Conservation (phyloP, 2,329 filamentous ascomycete species). For the Cercospora sojina region DNA sequence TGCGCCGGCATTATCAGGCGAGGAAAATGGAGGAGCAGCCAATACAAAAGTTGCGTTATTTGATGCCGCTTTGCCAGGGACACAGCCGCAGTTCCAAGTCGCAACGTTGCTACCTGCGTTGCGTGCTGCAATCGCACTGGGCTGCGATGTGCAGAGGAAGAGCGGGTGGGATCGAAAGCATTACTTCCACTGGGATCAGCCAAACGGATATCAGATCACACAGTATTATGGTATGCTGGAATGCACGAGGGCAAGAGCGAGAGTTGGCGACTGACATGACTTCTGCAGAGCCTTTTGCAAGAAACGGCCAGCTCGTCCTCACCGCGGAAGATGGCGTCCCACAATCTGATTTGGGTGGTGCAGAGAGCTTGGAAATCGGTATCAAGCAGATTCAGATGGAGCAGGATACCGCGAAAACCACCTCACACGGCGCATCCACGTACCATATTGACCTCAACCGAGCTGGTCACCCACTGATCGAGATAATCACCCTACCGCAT, state of each 20-base stretch:
- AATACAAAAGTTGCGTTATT: conserved; percentile 89
- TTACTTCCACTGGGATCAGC: conserved; percentile 99
- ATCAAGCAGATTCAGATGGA: conserved; percentile 97
- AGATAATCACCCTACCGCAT: conserved; percentile 89
- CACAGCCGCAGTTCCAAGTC: conserved; percentile 79
- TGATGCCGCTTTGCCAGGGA: conserved; percentile 84
- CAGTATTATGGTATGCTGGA: conserved; percentile 71
- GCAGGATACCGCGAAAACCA: conserved; percentile 94
- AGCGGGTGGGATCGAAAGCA: conserved; percentile 95
- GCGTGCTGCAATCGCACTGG: conserved; percentile 79
- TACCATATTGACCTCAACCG: conserved; percentile 92
- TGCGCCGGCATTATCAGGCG: conserved; percentile 41
- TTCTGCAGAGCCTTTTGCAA: conserved; percentile 58
- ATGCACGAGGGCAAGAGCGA: not conserved
- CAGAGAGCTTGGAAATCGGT: conserved; percentile 69
- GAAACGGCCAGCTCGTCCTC: conserved; percentile 70
- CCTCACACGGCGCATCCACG: conserved; percentile 69
- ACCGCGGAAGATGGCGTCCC: conserved; percentile 74
- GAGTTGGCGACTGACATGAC: not conserved
- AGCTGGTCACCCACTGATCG: conserved; percentile 84
- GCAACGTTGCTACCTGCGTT: conserved; percentile 85
- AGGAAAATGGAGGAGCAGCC: conserved; percentile 48
- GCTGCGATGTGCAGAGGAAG: conserved; percentile 71
- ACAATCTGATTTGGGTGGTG: conserved; percentile 64
- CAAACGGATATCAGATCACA: conserved; percentile 93